phyloP scores from a whole-genome alignment of 2,329 filamentous ascomycete genomes.

The Colletotrichum sp. region DNA sequence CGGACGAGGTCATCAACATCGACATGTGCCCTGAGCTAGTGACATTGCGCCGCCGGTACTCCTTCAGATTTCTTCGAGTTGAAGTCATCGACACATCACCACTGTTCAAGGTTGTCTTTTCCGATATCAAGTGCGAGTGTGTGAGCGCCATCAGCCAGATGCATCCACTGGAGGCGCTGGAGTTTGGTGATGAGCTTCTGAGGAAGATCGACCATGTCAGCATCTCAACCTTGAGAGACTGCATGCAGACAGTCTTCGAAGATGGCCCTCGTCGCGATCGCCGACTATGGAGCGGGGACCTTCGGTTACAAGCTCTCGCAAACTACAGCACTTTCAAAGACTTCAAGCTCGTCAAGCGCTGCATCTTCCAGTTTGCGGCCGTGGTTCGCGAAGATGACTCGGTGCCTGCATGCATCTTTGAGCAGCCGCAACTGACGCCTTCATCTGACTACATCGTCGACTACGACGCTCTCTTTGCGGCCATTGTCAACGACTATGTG shows the following conservation, averaged over 20 bases:
- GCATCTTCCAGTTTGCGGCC: slow-evolving; percentile 38
- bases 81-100: slow-evolving; percentile 38
- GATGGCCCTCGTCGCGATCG: slow-evolving; percentile 40
- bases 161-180: slow-evolving; percentile 19
- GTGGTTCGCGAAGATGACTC: slow-evolving; percentile 33
- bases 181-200: slow-evolving; percentile 26
- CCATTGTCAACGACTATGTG: slow-evolving; percentile 36
- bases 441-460: slow-evolving; percentile 40
- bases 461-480: slow-evolving; percentile 38
- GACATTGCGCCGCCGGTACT: slow-evolving; percentile 32
- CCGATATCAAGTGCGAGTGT: slow-evolving; percentile 29
- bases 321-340: slow-evolving; percentile 41
- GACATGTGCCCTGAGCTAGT: slow-evolving; percentile 35
- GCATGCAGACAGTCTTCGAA: slow-evolving; percentile 44
- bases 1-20: slow-evolving; percentile 39
- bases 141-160: slow-evolving; percentile 30
- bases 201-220: slow-evolving; percentile 32
- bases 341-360: slow-evolving; percentile 37
- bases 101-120: slow-evolving; percentile 36
- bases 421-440: slow-evolving; percentile 32
- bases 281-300: slow-evolving; percentile 40
- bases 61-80: slow-evolving; percentile 38
- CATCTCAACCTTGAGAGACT: slow-evolving; percentile 37
- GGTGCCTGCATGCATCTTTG: slow-evolving; percentile 38
- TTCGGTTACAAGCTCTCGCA: slow-evolving; percentile 38